Percentiles rank a stretch among this genome's conserved stretches.
These are phyloP conservation scores for Paramecium bursaria DNA, from an alignment of 73 alveolate species.

Conservation along the genomic window DNA sequence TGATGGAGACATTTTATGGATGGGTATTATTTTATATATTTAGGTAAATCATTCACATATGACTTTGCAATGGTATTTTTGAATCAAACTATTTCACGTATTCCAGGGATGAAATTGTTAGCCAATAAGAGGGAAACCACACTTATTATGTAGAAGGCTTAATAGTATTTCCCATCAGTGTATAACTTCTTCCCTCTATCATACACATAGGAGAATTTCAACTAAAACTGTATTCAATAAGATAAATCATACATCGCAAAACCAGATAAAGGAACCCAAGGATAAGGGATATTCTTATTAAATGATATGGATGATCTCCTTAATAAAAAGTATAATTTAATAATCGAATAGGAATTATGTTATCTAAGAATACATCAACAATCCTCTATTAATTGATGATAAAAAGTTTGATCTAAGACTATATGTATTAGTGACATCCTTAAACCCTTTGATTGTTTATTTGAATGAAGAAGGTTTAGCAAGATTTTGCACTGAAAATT, in stretches of 20 bases:
- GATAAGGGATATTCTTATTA: constrained; percentile 85
- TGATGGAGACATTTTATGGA: constrained; percentile 72
- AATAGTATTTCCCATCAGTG: constrained; percentile 83
- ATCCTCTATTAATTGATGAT: constrained; percentile 93
- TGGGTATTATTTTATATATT: constrained; percentile 65
- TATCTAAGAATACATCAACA: constrained; percentile 83
- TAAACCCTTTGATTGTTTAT: constrained; percentile 91
- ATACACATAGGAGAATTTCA: constrained; percentile 60
- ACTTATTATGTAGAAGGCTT: constrained; percentile 72
- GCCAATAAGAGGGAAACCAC: constrained; percentile 83
- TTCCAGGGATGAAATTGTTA: constrained; percentile 79
- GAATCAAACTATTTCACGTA: constrained; percentile 65
- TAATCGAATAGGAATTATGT: constrained; percentile 66
- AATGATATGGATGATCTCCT: constrained; percentile 72
- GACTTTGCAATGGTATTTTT: constrained; percentile 57
- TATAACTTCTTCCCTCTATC: constrained; percentile 80
- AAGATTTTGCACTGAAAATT: constrained; percentile 93
- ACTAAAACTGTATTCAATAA: constrained; percentile 73
- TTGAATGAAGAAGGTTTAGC: constrained; percentile 98
- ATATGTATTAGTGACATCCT: constrained; percentile 92
- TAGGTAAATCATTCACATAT: constrained; percentile 62
- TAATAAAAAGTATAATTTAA: not conserved
- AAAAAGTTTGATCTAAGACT: constrained; percentile 94
- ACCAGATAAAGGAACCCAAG: constrained; percentile 86
- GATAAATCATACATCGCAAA: constrained; percentile 78